Base-by-base conservation (phyloP, 768 basidiomycete species). In the Suillus brevipes region DNA sequence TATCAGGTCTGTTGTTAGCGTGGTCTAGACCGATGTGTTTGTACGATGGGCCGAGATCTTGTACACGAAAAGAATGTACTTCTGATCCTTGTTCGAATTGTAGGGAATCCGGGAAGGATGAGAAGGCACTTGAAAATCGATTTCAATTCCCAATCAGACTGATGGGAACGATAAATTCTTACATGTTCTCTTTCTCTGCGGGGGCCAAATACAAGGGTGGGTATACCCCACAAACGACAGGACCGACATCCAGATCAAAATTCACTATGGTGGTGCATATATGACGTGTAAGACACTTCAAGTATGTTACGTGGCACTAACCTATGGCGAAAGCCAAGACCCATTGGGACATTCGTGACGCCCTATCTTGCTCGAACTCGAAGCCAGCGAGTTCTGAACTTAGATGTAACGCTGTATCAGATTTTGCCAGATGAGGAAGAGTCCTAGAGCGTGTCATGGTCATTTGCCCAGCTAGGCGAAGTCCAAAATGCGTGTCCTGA, bases 191-290 rank as follows among this genome's bases (percentile, higher is more conserved):
- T 40, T 82, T 83, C 72, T 95, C 92, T 0, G 84, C 78, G 45
- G 87, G 84, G 6, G 85, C 83, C 47, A 96, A 76, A 16, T 81
- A 73, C n/a, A 89, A 73, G 0, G 88, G 83, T 3, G 92, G 91
- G 67, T 89, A 89, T 49, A 92, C 74, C 16, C 87, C 84, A 61
- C 86, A 84, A 28, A 97, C 81, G 6, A 90, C 86, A 10, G 95
- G 95, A 4, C 95, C 95, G 57, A 89, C 79, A 68, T 97, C 95
- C 55, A 95, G 75, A 77, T 97, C 95, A 72, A 97, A 97, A 68
- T 95, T 88, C 43, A 94, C 91, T 92, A 36, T 31, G 31, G 66
- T 18, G 9, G 37, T 38, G 37, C 37, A 18, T 38, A 28, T 36
- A 16, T 57, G 28, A 25, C 28, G 67, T 37, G 50, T 13, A 65